Base-by-base conservation (phyloP, 2,329 filamentous ascomycete species). In the Hymenoscyphus scutula region DNA sequence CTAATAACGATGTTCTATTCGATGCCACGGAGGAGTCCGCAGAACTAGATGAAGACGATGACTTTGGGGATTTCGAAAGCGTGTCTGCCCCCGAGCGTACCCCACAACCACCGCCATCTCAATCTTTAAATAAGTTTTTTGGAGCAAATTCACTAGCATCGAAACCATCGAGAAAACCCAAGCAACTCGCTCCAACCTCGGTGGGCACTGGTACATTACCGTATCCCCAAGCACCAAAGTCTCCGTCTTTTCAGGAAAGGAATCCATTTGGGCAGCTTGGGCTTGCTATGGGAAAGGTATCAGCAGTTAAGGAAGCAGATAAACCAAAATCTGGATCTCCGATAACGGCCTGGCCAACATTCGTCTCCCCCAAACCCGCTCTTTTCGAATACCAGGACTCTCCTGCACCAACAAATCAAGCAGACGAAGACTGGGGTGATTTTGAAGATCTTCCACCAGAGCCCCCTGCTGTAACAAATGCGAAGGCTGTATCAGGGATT, bases 21-120 rank as follows among this genome's bases (percentile, higher is more conserved):
- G 74, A 76, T 67, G 73, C 72, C 41, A 67, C 77, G 11, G 78
- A 77, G 6, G 76, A 77, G n/a, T 57, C 65, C 5, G 63, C 69
- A 34, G 70, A 68, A n/a, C 59, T 65, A 25, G 76, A 77, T 5
- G 83, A 83, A 2, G 82, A 86, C 7, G 85, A 88, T 60, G 85
- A 88, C 69, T 89, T 87, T 76, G 86, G 87, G 0, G 87, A 89
- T 61, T 90, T 90, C 69, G 86, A 89, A 73, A 80, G 82, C 53
- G 84, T 84, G 17, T 75, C 76, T 34, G 63, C 64, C 8, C 62
- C 65, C 32, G 63, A 62, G 17, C 64, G 65, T 55, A 58, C 56
- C 54, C 60, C 71, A 25, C 67, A 72, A 6, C 69, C 72, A 38
- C 41, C 67, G 61, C 55, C 65, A 34, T 37, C 60, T 48, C 65